Evolutionary conservation across 2,329 filamentous ascomycete species (phyloP).

Genomic region (Chrysoporthe puriensis): DNA sequence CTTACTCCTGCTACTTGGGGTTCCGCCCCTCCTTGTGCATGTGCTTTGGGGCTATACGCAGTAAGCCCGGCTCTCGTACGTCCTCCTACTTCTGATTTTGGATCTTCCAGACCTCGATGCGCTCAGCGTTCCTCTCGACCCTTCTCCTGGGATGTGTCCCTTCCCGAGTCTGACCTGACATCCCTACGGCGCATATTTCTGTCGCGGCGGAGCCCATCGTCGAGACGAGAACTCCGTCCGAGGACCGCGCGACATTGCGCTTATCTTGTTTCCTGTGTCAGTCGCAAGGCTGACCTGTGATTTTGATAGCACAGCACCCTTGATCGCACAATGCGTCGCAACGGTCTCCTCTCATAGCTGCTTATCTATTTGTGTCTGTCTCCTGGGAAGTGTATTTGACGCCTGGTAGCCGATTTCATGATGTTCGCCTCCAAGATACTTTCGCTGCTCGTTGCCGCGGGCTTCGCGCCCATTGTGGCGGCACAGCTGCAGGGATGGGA

Average conservation of each 20-base stretch:
- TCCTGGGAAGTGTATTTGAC: neutral
- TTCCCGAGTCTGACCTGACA: neutral
- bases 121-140: neutral
- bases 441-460: slow-evolving; percentile 35
- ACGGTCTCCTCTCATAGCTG: neutral
- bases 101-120: slow-evolving; percentile 9
- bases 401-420: slow-evolving; percentile 18
- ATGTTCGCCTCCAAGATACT: slow-evolving; percentile 38
- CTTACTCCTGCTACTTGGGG: neutral
- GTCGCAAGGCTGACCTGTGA: slow-evolving; percentile 14
- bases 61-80: slow-evolving; percentile 17
- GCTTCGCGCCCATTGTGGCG: slow-evolving; percentile 35
- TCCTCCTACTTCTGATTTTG: slow-evolving; percentile 4
- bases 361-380: neutral
- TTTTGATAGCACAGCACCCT: slow-evolving; percentile 4
- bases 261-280: neutral
- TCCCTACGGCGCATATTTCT: neutral
- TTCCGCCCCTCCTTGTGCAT: neutral
- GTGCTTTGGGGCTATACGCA: neutral
- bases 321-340: slow-evolving; percentile 7
- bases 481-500: slow-evolving; percentile 55
- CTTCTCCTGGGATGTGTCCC: neutral
- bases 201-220: neutral
- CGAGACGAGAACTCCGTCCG: neutral
- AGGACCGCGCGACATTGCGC: slow-evolving; percentile 6